Base-by-base conservation (phyloP, 2,329 filamentous ascomycete genomes). In the Colletotrichum navitas region DNA sequence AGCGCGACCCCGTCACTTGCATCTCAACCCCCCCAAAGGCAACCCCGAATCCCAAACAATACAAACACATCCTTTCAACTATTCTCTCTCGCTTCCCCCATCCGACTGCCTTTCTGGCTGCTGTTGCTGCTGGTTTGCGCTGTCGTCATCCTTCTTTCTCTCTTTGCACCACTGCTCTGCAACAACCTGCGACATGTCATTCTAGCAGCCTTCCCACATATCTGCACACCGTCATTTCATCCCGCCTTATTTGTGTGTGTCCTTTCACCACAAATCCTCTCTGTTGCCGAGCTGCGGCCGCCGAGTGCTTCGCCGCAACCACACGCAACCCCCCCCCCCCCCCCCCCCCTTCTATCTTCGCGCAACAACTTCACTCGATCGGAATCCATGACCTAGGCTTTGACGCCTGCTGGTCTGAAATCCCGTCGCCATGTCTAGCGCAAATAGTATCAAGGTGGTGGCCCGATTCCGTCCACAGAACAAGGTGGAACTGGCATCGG, bases 401-500 rank as follows among this genome's bases (percentile, higher is more conserved):
- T 67, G 66, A 72, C 66, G 67, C 29, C 61, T 55, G 41, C 63
- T 55, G 60, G 66, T 73, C 67, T 70, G 62, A 49, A 72, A 49
- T 74, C 75, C 74, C 77, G 77, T 77, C 83, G 83, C 77, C 81
- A 88, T 87, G 86, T 89, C 88, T 71, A 84, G 85, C 82, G 84
- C 85, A 77, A 90, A 90, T 80, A 91, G 86, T 79, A 92, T 92
- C 86, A 92, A 89, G 93, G 96, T 99, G 82, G 95, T 99, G 82
- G 95, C 95, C 86, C 94, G 96, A 79, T 99, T 99, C 85, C 91
- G 96, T 80, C 96, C 96, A 78, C 95, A 98, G 85, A 99, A 99
- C 87, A 94, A 94, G 85, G 84, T 96, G 82, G 96, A 99, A 86
- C 88, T 97, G 80, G 91, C 92, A 73, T 95, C 92, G 79, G 94